Evolutionary conservation across 306 rosid species (phyloP).

Genomic region (Fragaria nilgerrensis): DNA sequence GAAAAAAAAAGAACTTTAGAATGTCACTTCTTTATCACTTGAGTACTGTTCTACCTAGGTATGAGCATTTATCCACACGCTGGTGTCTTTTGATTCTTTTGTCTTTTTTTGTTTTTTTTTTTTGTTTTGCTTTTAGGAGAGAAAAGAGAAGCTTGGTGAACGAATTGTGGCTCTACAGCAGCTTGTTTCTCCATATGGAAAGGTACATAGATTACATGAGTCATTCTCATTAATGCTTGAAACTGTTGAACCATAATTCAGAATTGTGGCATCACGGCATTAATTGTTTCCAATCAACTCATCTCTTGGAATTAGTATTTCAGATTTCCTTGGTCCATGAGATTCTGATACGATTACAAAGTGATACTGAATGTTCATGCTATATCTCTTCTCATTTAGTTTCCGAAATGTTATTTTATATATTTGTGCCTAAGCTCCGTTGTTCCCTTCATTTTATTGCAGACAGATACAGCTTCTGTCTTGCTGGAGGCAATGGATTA

Average conservation of each 20-base stretch:
- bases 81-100: slow-evolving; percentile 19
- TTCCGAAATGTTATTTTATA: slow-evolving; percentile 5
- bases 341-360: neutral
- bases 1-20: neutral
- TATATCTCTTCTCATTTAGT: neutral
- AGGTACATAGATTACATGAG: slow-evolving; percentile 45
- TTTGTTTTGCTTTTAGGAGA: slow-evolving; percentile 51
- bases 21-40: neutral
- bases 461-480: slow-evolving; percentile 99
- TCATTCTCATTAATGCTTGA: neutral
- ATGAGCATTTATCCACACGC: neutral
- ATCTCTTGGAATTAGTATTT: neutral
- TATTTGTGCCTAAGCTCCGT: slow-evolving; percentile 12
- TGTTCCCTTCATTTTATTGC: slow-evolving; percentile 38
- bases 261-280: neutral
- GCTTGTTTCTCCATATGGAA: slow-evolving; percentile 97
- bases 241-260: slow-evolving; percentile 1
- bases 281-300: neutral
- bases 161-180: slow-evolving; percentile 85
- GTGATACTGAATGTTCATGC: neutral
- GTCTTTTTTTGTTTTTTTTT: slow-evolving; percentile 19
- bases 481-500: slow-evolving; percentile 89
- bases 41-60: neutral
- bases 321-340: neutral
- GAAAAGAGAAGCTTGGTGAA: slow-evolving; percentile 87